phyloP scores from a whole-genome alignment of 805 yeast genomes.

The Metschnikowia cerradonensis region DNA sequence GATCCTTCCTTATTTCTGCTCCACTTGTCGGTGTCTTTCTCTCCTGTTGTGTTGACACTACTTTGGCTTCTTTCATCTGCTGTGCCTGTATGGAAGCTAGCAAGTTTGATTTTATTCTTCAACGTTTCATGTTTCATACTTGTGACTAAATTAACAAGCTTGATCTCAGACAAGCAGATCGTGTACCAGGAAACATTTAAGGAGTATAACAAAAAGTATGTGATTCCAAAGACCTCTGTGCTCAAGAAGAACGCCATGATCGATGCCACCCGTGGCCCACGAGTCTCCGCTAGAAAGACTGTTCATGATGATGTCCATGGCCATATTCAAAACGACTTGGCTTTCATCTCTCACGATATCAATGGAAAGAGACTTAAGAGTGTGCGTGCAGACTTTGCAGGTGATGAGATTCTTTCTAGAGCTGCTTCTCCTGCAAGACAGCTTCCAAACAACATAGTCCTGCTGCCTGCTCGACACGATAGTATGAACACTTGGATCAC shows the following conservation, averaged over 20 bases:
- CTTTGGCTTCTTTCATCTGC: constrained; percentile 25
- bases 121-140: constrained; percentile 37
- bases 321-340: constrained; percentile 24
- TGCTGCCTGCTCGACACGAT: neutral
- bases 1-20: constrained; percentile 57
- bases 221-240: constrained; percentile 52
- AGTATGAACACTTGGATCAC: constrained; percentile 7
- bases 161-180: constrained; percentile 56
- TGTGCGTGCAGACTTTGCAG: constrained; percentile 14
- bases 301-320: constrained; percentile 20
- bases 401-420: constrained; percentile 5
- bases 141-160: constrained; percentile 41
- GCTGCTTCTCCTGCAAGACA: constrained; percentile 13
- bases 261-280: constrained; percentile 49
- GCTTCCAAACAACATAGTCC: neutral
- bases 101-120: constrained; percentile 28
- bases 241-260: constrained; percentile 56
- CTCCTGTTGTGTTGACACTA: constrained; percentile 52
- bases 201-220: constrained; percentile 61
- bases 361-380: constrained; percentile 28
- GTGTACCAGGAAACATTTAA: constrained; percentile 55
- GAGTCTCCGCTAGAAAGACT: constrained; percentile 23
- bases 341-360: constrained; percentile 51
- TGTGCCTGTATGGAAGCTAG: constrained; percentile 29
- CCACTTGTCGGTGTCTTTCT: constrained; percentile 47